Percentiles rank a stretch among this genome's conserved stretches.
phyloP scores from a whole-genome alignment of 2,329 filamentous ascomycete genomes.

The Fusarium setosum region DNA sequence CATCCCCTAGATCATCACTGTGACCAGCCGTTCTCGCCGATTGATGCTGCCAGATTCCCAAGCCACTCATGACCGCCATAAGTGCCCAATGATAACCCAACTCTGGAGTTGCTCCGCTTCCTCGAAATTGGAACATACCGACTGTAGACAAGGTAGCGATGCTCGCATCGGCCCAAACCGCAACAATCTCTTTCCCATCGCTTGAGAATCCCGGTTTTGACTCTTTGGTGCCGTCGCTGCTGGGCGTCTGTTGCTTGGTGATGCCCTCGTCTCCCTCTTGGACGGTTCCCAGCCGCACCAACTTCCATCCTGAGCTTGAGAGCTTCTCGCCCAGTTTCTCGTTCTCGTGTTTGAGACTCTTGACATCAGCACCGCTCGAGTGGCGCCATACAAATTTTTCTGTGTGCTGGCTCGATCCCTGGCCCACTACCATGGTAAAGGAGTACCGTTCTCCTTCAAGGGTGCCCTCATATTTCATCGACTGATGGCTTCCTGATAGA shows the following conservation, averaged over 20 bases:
- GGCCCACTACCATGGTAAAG: not conserved
- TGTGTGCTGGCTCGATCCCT: not conserved
- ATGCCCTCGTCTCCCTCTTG: not conserved
- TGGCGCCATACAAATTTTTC: not conserved
- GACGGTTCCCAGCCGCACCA: not conserved
- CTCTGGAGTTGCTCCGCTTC: not conserved
- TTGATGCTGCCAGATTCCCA: not conserved
- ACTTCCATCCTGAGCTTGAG: not conserved
- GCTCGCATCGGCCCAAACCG: not conserved
- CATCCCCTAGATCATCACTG: not conserved
- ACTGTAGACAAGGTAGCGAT: not conserved
- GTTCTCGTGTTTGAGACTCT: not conserved
- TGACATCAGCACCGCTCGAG: not conserved
- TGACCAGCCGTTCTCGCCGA: not conserved
- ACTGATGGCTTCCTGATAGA: not conserved
- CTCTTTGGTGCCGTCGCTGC: not conserved
- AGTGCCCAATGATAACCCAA: not conserved
- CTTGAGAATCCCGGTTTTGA: not conserved
- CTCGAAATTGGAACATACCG: not conserved
- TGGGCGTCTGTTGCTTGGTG: not conserved
- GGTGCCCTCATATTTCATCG: not conserved
- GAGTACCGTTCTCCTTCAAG: not conserved
- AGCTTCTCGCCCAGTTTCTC: not conserved
- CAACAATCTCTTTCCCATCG: not conserved
- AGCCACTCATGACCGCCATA: not conserved